Base-by-base conservation (phyloP, 176 grass and related monocot genomes). In the Eleusine coracana region DNA sequence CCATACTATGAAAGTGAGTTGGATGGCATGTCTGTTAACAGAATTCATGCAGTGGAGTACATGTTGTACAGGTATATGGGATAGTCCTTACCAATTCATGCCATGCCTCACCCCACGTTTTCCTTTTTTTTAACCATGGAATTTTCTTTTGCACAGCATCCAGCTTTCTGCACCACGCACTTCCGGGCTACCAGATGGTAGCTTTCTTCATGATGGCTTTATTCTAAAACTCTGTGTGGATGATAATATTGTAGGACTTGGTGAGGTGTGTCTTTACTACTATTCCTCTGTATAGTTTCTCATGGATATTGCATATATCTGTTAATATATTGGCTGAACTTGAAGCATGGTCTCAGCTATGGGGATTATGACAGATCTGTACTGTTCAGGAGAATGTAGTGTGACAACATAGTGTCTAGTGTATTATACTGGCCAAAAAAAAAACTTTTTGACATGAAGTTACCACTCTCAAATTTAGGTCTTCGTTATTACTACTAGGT, bases 221-320 rank as follows among this genome's bases (percentile, higher is more conserved):
- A 84, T 98, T 76, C 65, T 94, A 39, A 93, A 83, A 82, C 76
- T 98, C 72, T 36, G 49, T 87, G 25, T 90, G 84, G 92, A 84
- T 88, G 88, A 89, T 56, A 80, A 46, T 50, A 89, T 68, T 85
- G 70, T 81, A 31, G 95, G 95, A 83, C 86, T 98, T 44, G 92
- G 95, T 59, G 95, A 98, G 95, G 95, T 97, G 86, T 82, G 83
- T 92, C 52, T 90, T 90, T 66, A 86, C 80, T 34, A 82, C 78
- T 66, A 46, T 10, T 73, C 21, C 20, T 17, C 52, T 71, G 9
- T 77, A 45, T 42, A 29, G 27, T 64, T 63, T 70, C 9, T 64
- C 49, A 69, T 41, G 48, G 38, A 50, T 73, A 61, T 4, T 73
- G 16, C 68, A 72, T 71, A 23, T 72, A 60, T 60, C 41, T 82